Evolutionary conservation across 352 stramenopile species (phyloP).

Genomic region (Plasmopara halstedii): DNA sequence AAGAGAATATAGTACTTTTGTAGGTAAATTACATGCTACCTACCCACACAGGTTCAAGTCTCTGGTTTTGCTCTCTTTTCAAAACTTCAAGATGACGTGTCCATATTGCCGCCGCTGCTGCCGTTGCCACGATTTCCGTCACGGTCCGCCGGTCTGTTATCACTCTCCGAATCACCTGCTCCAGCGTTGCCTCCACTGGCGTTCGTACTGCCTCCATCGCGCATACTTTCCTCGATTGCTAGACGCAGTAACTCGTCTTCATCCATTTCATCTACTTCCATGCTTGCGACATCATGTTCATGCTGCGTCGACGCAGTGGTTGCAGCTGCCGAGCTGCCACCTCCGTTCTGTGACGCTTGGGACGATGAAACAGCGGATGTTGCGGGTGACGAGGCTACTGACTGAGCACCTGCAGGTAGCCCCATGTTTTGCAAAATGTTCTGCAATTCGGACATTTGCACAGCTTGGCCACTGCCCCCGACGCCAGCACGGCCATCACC

Average conservation of each 20-base stretch:
- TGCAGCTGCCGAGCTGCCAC: constrained; percentile 53
- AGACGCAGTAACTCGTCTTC: constrained; percentile 80
- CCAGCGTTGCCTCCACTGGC: constrained; percentile 16
- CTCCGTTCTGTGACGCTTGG: constrained; percentile 59
- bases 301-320: constrained; percentile 67
- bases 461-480: constrained; percentile 34
- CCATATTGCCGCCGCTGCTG: constrained; percentile 30
- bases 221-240: constrained; percentile 85
- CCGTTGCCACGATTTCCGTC: constrained; percentile 20
- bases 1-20: constrained; percentile 21
- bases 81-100: constrained; percentile 37
- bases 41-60: constrained; percentile 23
- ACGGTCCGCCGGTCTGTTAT: constrained; percentile 19
- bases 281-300: constrained; percentile 69
- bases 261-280: constrained; percentile 83
- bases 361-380: constrained; percentile 71
- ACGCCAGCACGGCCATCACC: constrained; percentile 43
- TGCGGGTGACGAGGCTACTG: constrained; percentile 58
- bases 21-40: constrained; percentile 32
- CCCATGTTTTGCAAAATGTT: constrained; percentile 87
- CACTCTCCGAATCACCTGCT: constrained; percentile 28
- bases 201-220: constrained; percentile 46
- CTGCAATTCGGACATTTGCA: constrained; percentile 83
- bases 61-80: constrained; percentile 7
- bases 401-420: constrained; percentile 54